Evolutionary conservation across 495 filamentous ascomycete species (phyloP).

Genomic region (Amniculicola lignicola): DNA sequence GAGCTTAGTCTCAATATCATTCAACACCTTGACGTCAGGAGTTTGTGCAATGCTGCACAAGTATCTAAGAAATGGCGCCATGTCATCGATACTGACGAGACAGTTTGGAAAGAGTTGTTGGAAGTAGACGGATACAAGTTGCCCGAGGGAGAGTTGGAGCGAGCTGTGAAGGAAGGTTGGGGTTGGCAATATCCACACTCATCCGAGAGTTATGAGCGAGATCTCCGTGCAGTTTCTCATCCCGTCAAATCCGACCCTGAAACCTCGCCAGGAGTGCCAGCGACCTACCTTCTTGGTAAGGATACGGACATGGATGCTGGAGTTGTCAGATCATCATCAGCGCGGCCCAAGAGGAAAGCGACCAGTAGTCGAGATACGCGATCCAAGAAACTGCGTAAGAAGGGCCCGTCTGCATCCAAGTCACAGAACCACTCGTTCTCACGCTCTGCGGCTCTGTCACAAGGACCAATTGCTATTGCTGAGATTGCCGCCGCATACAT

Average conservation of each 20-base stretch:
- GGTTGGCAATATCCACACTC: slow-evolving; percentile 92
- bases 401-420: slow-evolving; percentile 39
- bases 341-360: slow-evolving; percentile 55
- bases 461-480: slow-evolving; percentile 84
- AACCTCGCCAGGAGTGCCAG: slow-evolving; percentile 21
- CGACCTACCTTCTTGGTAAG: slow-evolving; percentile 2
- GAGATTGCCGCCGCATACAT: slow-evolving; percentile 75
- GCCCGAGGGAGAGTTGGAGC: slow-evolving; percentile 77
- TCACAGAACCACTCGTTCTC: slow-evolving; percentile 47
- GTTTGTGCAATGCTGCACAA: slow-evolving; percentile 86
- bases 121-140: slow-evolving; percentile 77
- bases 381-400: slow-evolving; percentile 49
- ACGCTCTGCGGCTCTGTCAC: slow-evolving; percentile 38
- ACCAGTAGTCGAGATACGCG: slow-evolving; percentile 45
- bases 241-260: slow-evolving; percentile 23
- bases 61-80: slow-evolving; percentile 93
- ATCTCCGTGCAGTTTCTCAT: slow-evolving; percentile 52
- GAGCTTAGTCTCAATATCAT: slow-evolving; percentile 87
- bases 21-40: slow-evolving; percentile 79
- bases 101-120: slow-evolving; percentile 90
- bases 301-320: slow-evolving; percentile 20
- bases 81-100: slow-evolving; percentile 87
- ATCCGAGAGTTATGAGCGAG: slow-evolving; percentile 70
- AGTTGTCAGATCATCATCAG: slow-evolving; percentile 28
- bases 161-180: slow-evolving; percentile 91